Percentiles rank a stretch among this genome's conserved stretches.
Evolutionary conservation across 495 filamentous ascomycete genomes (phyloP).

Genomic region (Penicillium crystallinum): DNA sequence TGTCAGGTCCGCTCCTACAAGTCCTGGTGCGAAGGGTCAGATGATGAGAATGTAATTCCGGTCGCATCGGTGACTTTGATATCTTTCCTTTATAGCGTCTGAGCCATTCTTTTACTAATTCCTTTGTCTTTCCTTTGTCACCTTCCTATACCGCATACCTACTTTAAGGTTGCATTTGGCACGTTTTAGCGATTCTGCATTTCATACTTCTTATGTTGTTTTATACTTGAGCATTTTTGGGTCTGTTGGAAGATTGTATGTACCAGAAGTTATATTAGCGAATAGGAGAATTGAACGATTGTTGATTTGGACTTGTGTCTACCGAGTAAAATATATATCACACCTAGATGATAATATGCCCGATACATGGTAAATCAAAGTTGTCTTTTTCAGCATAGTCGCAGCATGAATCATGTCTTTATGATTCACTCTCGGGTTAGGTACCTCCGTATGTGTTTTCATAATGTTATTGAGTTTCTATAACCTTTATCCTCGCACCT

Average conservation of each 20-base stretch:
- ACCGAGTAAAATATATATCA: neutral
- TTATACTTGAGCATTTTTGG: neutral
- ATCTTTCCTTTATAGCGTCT: neutral
- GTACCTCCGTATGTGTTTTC: too few relatives aligned
- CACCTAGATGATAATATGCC: too few relatives aligned
- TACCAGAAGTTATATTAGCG: neutral
- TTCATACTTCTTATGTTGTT: neutral
- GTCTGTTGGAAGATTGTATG: constrained; percentile 1
- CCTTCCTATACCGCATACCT: neutral
- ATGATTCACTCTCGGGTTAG: too few relatives aligned
- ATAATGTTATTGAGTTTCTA: too few relatives aligned
- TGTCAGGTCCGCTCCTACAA: constrained; percentile 19
- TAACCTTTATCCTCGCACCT: too few relatives aligned
- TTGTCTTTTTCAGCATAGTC: too few relatives aligned
- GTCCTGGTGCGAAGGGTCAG: constrained; percentile 13
- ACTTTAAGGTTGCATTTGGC: neutral
- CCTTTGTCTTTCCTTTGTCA: neutral
- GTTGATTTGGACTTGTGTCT: neutral
- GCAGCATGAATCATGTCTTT: too few relatives aligned
- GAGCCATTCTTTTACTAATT: constrained; percentile 1
- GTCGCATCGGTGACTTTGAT: neutral
- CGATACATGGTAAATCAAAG: too few relatives aligned
- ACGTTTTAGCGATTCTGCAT: constrained; percentile 1
- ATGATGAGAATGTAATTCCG: constrained; percentile 1
- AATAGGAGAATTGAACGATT: neutral